Percentiles rank a stretch among this genome's conserved stretches.
Conservation (phyloP, 169 alveolate genomes). For the Plasmodium gonderi region DNA sequence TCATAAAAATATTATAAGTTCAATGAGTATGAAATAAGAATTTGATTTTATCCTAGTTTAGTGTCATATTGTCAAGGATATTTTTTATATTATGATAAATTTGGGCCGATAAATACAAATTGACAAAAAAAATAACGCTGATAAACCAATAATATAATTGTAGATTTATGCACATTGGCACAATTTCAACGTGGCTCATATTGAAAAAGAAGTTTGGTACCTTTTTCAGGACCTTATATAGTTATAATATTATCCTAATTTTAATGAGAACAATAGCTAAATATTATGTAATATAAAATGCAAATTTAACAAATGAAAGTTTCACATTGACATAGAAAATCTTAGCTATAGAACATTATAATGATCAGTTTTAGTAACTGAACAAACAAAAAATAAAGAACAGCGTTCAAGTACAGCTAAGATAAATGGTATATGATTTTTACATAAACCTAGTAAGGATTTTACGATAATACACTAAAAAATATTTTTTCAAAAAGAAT, state of each 20-base stretch:
- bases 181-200: not conserved
- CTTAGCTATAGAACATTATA: no score
- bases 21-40: not conserved
- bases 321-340: no score
- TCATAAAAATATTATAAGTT: not conserved
- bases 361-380: no score
- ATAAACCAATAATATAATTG: not conserved
- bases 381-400: no score
- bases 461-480: no score
- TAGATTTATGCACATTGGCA: not conserved
- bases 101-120: not conserved
- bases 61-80: no score
- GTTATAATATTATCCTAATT: not conserved
- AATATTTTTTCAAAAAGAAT: no score
- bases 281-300: not conserved
- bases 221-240: not conserved
- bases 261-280: not conserved
- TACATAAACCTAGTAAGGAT: no score
- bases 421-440: no score
- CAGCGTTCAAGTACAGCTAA: no score
- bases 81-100: not conserved
- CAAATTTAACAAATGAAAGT: no score
- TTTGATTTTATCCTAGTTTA: not conserved
- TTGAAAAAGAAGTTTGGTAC: not conserved
- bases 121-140: not conserved